Evolutionary conservation across 129 eudicot genomes (phyloP).

Genomic region (Deinandra increscens): DNA sequence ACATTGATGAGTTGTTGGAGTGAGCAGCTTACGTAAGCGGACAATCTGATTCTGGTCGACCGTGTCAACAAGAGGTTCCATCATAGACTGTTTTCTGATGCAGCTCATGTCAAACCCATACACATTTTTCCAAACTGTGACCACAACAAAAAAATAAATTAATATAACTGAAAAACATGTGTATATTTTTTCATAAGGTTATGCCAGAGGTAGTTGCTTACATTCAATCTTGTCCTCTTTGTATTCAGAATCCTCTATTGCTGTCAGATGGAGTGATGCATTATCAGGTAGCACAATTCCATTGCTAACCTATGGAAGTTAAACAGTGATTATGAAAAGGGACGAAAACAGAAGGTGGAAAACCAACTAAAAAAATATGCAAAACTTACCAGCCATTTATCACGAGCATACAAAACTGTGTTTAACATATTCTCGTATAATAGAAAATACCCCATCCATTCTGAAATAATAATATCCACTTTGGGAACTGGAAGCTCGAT

Average conservation of each 20-base stretch:
- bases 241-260: slow-evolving; percentile 98
- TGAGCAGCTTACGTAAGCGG: too few relatives aligned
- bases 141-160: slow-evolving; percentile 8
- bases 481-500: slow-evolving; percentile 89
- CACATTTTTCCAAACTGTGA: slow-evolving; percentile 89
- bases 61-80: slow-evolving; percentile 96
- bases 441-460: slow-evolving; percentile 99
- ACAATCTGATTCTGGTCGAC: slow-evolving; percentile 92
- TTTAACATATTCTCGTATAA: slow-evolving; percentile 91
- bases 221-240: slow-evolving; percentile 99
- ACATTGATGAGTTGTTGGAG: too few relatives aligned
- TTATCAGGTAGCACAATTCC: slow-evolving; percentile 92
- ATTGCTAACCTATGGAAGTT: slow-evolving; percentile 47
- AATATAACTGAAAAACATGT: slow-evolving; percentile 12
- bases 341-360: not conserved
- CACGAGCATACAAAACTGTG: slow-evolving; percentile 96
- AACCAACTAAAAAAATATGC: not conserved
- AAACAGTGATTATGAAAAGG: not conserved
- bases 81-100: slow-evolving; percentile 79
- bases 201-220: slow-evolving; percentile 29
- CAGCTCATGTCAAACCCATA: slow-evolving; percentile 99
- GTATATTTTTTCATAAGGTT: too few relatives aligned
- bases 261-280: slow-evolving; percentile 85
- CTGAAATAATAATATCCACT: slow-evolving; percentile 90
- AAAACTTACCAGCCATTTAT: slow-evolving; percentile 90